Evolutionary conservation across 352 stramenopile species (phyloP), one percentile per base, ranked within the genome.

Genomic region (Phytophthora quininea): DNA sequence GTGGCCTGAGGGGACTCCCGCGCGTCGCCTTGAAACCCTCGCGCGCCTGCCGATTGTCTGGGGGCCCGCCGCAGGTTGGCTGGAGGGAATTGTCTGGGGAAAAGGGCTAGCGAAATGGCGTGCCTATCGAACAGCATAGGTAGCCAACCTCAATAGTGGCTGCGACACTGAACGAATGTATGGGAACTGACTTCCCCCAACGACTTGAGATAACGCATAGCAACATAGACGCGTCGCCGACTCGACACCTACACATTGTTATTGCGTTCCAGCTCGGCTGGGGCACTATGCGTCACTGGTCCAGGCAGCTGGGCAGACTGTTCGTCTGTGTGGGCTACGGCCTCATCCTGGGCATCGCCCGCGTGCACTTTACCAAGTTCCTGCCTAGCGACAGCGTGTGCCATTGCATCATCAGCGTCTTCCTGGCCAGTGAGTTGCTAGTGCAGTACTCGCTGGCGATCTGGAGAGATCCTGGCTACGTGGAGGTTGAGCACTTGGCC

Each of bases 361-460:
- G 33, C 47, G 71, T 79, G 48, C 74, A 82, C 46, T 82, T 82
- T 38, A 58, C 52, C 58, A 59, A 64, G 32, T 68, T 82, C 11
- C 38, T 80, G 31, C 68, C 74, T 3, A 11, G 31, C 4, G 48
- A 54, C 3, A 67, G 58, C 11, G 27, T 45, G 1, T 8, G 11
- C 0, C 67, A 79, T 19, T 58, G 46, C 7, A 15, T 65, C 4
- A 7, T 56, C 12, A 82, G 74, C 62, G 33, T 69, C 43, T 80
- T 82, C 37, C 49, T 82, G 37, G 53, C 74, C 29, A 42, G 50
- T 27, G 68, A 82, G 65, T 46, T 82, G 54, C 65, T 82, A 51
- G 33, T 75, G 42, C 74, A 79, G 55, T 82, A 79, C 71, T 78
- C 74, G 45, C 62, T 82, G 37, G 71, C 74, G 19, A 69, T 80